Evolutionary conservation across 139 green algal species (phyloP), one percentile per base, ranked within the genome.

Genomic region (Asterochloris sp.): DNA sequence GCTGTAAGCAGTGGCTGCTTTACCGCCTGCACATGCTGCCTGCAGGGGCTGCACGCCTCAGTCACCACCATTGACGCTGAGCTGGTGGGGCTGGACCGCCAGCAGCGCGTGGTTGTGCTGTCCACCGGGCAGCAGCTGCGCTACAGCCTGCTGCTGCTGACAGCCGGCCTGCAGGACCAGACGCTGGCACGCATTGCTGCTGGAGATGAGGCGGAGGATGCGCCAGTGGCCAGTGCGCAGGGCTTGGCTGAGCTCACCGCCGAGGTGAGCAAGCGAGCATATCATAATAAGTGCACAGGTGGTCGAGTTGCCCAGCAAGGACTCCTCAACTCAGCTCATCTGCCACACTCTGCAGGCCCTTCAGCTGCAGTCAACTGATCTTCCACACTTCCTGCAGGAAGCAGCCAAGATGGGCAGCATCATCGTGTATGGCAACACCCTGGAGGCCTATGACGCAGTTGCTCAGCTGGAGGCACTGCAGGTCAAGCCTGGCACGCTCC

Each of bases 11-110:
- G n/a, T n/a, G n/a, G n/a, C n/a, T n/a, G n/a, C n/a, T n/a, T n/a
- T n/a, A n/a, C n/a, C n/a, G n/a, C 38, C 38, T 54, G 38, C 38
- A 54, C 2, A 54, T 6, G 38, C 73, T 78, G 69, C 74, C 89
- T 82, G 78, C 78, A 82, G 77, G 89, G 88, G 29, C 71, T 93
- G 77, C 82, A 91, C 23, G 90, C 86, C n/a, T 80, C 78, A 6
- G 88, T 93, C 27, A 87, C 79, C 0, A 28, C 91, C 29, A 38
- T 95, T 26, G 87, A 92, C 82, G 89, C 78, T 11, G 88, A 91
- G 84, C 83, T 95, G 77, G 78, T 89, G 2, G 86, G 84, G 26
- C 60, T 95, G 21, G 88, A 94, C 66, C 63, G 81, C 0, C 38
- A 84, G 64, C 26, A 83, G 60, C 83, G 85, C 23, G 8, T 89